Evolutionary conservation across 176 grass and related monocot species (phyloP).

Genomic region (Secale cereale): DNA sequence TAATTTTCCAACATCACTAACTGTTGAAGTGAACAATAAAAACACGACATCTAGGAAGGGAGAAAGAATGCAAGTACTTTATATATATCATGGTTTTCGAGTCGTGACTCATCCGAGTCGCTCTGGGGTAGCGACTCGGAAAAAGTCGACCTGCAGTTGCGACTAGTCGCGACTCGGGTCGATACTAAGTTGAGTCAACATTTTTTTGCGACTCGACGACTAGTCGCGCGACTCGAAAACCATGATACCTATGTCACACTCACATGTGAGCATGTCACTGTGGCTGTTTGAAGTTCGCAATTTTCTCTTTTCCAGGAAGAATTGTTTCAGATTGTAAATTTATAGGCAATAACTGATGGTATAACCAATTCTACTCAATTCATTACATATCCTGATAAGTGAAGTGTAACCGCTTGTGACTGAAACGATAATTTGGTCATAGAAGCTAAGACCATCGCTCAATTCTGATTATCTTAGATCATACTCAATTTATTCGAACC

Average conservation of each 20-base stretch:
- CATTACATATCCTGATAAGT: neutral
- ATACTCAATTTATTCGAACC: neutral
- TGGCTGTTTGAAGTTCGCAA: neutral
- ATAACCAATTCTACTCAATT: neutral
- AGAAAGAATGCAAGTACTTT: neutral
- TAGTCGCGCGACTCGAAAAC: too few relatives aligned
- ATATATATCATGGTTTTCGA: too few relatives aligned
- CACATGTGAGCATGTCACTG: neutral
- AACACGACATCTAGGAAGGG: neutral
- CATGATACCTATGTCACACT: neutral
- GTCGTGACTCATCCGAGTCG: too few relatives aligned
- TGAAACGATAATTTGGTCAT: neutral
- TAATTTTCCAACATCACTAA: neutral
- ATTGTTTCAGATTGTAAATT: neutral
- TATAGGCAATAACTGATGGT: neutral
- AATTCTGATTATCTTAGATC: neutral
- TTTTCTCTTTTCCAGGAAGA: neutral
- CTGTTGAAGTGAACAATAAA: neutral
- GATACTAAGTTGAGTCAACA: too few relatives aligned
- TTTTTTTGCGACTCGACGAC: too few relatives aligned
- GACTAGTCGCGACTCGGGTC: too few relatives aligned
- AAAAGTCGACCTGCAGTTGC: too few relatives aligned
- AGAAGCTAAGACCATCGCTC: neutral
- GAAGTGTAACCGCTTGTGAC: neutral
- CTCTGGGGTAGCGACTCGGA: too few relatives aligned